These are phyloP conservation scores for Lasiodiplodia theobromae DNA, from an alignment of 2,329 filamentous ascomycete species.

Conservation along the genomic window DNA sequence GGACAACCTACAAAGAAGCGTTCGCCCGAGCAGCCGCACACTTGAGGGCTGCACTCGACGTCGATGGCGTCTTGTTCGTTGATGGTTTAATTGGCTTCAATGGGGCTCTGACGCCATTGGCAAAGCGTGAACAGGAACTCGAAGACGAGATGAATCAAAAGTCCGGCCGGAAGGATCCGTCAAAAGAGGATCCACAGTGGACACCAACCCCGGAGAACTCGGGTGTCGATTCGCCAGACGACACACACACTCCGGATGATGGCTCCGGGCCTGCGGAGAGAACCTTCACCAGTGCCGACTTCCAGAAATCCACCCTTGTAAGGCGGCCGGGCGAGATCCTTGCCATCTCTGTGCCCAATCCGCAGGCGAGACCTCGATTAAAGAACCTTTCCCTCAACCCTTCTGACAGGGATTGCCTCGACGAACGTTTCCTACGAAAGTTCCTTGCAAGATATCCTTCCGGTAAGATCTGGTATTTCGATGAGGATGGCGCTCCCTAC, in stretches of 20 bases:
- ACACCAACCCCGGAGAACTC: background rate
- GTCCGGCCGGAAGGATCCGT: constrained; percentile 3
- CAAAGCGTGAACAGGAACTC: constrained; percentile 33
- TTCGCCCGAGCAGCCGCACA: constrained; percentile 34
- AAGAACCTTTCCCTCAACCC: constrained; percentile 22
- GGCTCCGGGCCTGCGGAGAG: constrained; percentile 21
- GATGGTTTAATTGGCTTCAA: constrained; percentile 35
- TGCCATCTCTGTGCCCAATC: background rate
- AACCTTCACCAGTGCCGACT: constrained; percentile 22
- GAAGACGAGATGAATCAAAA: constrained; percentile 27
- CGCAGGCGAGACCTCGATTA: background rate
- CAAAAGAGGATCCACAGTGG: background rate
- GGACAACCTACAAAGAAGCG: constrained; percentile 33
- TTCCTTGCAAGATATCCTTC: constrained; percentile 33
- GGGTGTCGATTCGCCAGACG: background rate
- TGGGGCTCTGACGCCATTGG: constrained; percentile 31
- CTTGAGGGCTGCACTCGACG: constrained; percentile 31
- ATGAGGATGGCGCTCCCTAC: constrained; percentile 10
- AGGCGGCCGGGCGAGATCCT: constrained; percentile 27
- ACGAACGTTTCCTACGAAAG: constrained; percentile 33
- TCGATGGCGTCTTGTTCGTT: constrained; percentile 31
- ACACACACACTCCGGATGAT: constrained; percentile 2
- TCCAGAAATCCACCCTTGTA: constrained; percentile 12
- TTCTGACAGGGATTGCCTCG: constrained; percentile 28
- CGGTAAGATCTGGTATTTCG: constrained; percentile 33